Percentiles rank a stretch among this genome's conserved stretches.
phyloP scores from a whole-genome alignment of 345 rosid species.

The Eucalyptus decipiens region DNA sequence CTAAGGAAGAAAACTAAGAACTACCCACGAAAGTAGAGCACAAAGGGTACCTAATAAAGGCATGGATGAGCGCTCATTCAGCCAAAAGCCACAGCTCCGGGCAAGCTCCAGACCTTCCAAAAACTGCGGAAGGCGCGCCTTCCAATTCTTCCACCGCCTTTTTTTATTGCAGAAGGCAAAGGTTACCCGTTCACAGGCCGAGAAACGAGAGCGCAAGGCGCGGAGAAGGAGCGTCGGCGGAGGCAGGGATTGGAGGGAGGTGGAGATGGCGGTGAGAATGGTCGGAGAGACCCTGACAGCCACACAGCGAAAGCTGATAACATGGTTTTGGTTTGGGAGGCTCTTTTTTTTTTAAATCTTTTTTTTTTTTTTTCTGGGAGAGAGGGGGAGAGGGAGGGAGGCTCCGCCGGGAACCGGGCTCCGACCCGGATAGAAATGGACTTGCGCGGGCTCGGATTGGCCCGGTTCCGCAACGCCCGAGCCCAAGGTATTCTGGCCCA shows the following conservation, averaged over 20 bases:
- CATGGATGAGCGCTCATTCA: constrained; percentile 87
- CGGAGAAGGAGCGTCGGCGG: background rate
- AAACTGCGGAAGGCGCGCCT: background rate
- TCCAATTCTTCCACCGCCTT: background rate
- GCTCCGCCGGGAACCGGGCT: background rate
- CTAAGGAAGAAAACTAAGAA: background rate
- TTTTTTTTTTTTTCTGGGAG: background rate
- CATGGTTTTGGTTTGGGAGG: background rate
- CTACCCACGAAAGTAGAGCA: background rate
- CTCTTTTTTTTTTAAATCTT: background rate
- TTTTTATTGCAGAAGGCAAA: background rate
- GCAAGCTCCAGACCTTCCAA: background rate
- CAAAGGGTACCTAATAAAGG: constrained; percentile 52
- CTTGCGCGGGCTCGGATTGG: background rate
- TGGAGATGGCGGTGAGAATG: background rate
- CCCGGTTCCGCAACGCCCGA: background rate
- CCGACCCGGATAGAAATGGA: background rate
- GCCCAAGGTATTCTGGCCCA: background rate
- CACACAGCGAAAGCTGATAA: background rate
- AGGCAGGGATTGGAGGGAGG: background rate
- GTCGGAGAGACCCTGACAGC: background rate
- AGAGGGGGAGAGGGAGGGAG: background rate
- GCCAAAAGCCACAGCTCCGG: constrained; percentile 1
- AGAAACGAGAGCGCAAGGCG: background rate
- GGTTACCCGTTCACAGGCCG: background rate